Percentiles rank a stretch among this genome's conserved stretches.
Evolutionary conservation across 2,329 filamentous ascomycete genomes (phyloP).

Genomic region (Zymoseptoria pseudotritici): DNA sequence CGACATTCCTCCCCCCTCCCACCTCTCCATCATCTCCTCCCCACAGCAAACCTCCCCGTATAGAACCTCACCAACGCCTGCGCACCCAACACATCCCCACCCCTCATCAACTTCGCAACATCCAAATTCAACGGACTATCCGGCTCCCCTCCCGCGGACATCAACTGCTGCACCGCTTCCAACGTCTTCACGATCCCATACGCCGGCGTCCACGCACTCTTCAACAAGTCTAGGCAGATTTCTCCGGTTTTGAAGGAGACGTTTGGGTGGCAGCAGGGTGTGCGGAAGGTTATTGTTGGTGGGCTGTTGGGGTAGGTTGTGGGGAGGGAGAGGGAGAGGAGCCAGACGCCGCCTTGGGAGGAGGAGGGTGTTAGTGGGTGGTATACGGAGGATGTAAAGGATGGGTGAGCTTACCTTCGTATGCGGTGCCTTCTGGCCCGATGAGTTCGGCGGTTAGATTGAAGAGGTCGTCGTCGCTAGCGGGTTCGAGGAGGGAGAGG

Average conservation of each 20-base stretch:
- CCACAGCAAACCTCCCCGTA: slow-evolving; percentile 45
- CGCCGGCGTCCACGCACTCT: slow-evolving; percentile 70
- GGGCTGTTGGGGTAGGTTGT: slow-evolving; percentile 69
- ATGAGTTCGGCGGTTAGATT: slow-evolving; percentile 55
- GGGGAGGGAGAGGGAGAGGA: slow-evolving; percentile 69
- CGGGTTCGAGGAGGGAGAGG: slow-evolving; percentile 49
- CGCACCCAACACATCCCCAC: slow-evolving; percentile 61
- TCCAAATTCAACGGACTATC: slow-evolving; percentile 76
- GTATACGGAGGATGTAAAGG: not conserved
- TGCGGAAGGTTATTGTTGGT: slow-evolving; percentile 73
- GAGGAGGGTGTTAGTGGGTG: not conserved
- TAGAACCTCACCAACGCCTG: slow-evolving; percentile 65
- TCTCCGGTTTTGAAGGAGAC: slow-evolving; percentile 68
- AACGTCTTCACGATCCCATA: slow-evolving; percentile 73
- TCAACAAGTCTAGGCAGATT: slow-evolving; percentile 86
- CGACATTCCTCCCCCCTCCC: not conserved
- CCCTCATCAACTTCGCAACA: slow-evolving; percentile 61
- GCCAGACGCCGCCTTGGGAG: slow-evolving; percentile 64
- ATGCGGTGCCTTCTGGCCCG: slow-evolving; percentile 51
- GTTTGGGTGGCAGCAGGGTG: slow-evolving; percentile 79
- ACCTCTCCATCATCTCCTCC: slow-evolving; percentile 2
- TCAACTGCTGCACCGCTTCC: slow-evolving; percentile 63
- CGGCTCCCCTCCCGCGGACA: slow-evolving; percentile 54
- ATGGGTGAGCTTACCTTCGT: slow-evolving; percentile 46
- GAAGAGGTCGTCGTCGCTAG: slow-evolving; percentile 50